Conservation (phyloP, 257 asterid genomes). For the Solanum commersonii region DNA sequence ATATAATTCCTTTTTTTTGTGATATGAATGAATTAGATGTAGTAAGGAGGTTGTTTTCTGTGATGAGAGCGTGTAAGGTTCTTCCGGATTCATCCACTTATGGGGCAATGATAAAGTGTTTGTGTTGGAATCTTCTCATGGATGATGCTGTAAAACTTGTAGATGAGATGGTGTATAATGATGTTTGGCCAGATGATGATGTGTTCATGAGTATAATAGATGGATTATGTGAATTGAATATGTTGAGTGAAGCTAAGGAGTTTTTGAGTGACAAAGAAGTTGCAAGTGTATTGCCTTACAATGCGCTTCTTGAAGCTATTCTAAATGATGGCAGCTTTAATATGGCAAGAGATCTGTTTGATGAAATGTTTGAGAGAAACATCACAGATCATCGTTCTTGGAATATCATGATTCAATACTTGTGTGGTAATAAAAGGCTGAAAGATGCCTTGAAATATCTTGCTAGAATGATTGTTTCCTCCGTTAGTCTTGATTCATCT, state of each 20-base stretch:
- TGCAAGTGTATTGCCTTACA: slow-evolving; percentile 27
- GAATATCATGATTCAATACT: slow-evolving; percentile 45
- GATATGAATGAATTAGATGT: slow-evolving; percentile 32
- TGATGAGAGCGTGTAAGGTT: slow-evolving; percentile 47
- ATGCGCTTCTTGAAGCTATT: slow-evolving; percentile 48
- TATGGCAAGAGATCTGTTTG: slow-evolving; percentile 32
- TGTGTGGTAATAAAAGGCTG: slow-evolving; percentile 35
- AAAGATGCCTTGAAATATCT: slow-evolving; percentile 47
- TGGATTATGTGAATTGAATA: slow-evolving; percentile 42
- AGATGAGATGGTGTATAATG: slow-evolving; percentile 42
- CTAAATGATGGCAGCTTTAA: slow-evolving; percentile 29
- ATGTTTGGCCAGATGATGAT: slow-evolving; percentile 30
- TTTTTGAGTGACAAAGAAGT: slow-evolving; percentile 39
- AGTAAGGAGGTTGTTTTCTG: slow-evolving; percentile 30
- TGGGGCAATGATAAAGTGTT: slow-evolving; percentile 41
- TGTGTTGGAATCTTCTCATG: slow-evolving; percentile 45
- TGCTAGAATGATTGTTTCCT: slow-evolving; percentile 50
- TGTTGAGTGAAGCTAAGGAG: slow-evolving; percentile 32
- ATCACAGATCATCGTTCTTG: slow-evolving; percentile 44
- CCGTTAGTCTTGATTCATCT: slow-evolving; percentile 32
- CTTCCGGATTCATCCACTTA: slow-evolving; percentile 36
- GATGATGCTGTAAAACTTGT: slow-evolving; percentile 52
- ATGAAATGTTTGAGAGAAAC: slow-evolving; percentile 33
- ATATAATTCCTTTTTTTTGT: slow-evolving; percentile 47
- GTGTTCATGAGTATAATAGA: slow-evolving; percentile 30